Evolutionary conservation across 1,139 yeast species (phyloP), one percentile per base, ranked within the genome.

Genomic region (Chernovozyma sophiae-reginae): DNA sequence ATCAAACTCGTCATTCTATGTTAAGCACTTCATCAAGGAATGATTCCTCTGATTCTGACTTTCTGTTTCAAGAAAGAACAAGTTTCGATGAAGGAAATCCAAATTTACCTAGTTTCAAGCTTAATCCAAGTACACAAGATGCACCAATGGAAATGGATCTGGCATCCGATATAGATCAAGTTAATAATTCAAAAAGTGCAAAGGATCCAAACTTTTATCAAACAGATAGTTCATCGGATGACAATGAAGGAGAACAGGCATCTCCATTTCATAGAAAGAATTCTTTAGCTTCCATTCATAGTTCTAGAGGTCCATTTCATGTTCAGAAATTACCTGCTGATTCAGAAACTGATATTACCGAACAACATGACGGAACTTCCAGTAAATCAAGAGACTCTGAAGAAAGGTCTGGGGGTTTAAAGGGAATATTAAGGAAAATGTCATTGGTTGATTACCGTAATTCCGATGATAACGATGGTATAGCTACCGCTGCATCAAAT

Each of bases 391-490:
- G 13, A 10, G 33, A 30, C 12, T 31, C 38, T 3, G 33, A 31
- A 6, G 38, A 34, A 16, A 28, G 34, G n/a, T 16, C 27, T 7
- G 51, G 55, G 19, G 46, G 56, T 2, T 46, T 64, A 31, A 61
- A 50, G 46, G 63, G 59, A 18, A 60, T 67, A 14, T 48, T 67
- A 17, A 54, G 72, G 12, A 65, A 56, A 41, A 61, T 67, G 54
- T 60, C 72, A 1, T 50, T 65, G 17, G 4, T 34, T 33, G n/a
- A 32, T 10, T 27, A 22, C 18, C 15, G 27, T 22, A 37, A 27
- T 18, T 12, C 6, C 6, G 30, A 27, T 16, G 15, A n/a, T 8
- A 24, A 25, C 4, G 30, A 32, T 7, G 13, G 10, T n/a, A 6
- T 19, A 16, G 4, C 17, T 4, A 16, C 18, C 12, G 17, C 14